phyloP scores from a whole-genome alignment of 805 yeast genomes.

The Saccharomyces mikatae region DNA sequence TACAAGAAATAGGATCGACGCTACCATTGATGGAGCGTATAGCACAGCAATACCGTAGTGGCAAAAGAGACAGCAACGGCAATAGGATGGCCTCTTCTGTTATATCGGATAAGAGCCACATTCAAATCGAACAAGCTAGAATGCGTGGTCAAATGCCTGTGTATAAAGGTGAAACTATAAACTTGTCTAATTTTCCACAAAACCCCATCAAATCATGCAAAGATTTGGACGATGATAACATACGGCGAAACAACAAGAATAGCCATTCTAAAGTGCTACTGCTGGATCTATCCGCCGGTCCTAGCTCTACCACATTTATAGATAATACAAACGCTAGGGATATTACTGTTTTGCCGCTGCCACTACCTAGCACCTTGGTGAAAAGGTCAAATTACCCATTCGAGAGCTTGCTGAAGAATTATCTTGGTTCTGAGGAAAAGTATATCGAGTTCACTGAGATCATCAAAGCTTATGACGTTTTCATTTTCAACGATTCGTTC shows the following conservation, averaged over 20 bases:
- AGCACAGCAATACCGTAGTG: not conserved
- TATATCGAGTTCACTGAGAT: slow-evolving; percentile 11
- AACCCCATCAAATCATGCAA: not conserved
- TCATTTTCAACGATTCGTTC: slow-evolving; percentile 24
- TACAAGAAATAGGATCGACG: not conserved
- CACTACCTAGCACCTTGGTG: slow-evolving; percentile 27
- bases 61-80: not conserved
- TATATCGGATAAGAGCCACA: not conserved
- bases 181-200: not conserved
- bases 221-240: not conserved
- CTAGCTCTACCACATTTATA: not conserved
- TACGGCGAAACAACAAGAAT: not conserved
- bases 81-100: not conserved
- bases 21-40: not conserved
- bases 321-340: not conserved
- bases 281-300: not conserved
- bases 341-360: slow-evolving; percentile 5
- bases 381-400: slow-evolving; percentile 26
- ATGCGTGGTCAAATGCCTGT: not conserved
- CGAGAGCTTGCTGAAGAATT: slow-evolving; percentile 20
- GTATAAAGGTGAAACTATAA: not conserved
- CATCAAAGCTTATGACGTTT: slow-evolving; percentile 12
- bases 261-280: not conserved
- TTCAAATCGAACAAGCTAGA: not conserved
- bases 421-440: slow-evolving; percentile 15